These are phyloP conservation scores for Viridothelium virens DNA, from an alignment of 495 filamentous ascomycete species.

Conservation along the genomic window DNA sequence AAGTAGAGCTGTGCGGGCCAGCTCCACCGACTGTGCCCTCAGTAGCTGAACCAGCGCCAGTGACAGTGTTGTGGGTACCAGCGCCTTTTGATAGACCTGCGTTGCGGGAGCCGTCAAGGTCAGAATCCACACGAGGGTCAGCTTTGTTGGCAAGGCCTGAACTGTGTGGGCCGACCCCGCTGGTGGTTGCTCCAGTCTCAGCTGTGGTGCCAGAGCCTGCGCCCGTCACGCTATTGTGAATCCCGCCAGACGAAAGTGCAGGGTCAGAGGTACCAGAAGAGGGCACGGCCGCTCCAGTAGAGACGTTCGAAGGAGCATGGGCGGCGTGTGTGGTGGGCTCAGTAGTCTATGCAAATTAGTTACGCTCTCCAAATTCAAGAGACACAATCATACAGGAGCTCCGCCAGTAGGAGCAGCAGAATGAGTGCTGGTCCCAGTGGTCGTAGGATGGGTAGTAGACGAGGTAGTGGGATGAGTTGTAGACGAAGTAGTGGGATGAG, in stretches of 20 bases:
- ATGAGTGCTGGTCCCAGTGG: neutral
- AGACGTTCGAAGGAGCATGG: neutral
- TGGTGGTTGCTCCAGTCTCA: neutral
- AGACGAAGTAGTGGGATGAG: neutral
- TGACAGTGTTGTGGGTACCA: slow-evolving; percentile 4
- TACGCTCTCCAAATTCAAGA: neutral
- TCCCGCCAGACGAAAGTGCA: slow-evolving; percentile 3
- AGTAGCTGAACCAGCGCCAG: slow-evolving; percentile 1
- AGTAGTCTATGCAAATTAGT: neutral
- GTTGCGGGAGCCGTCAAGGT: neutral
- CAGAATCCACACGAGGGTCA: slow-evolving; percentile 1
- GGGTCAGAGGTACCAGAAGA: neutral
- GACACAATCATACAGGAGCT: neutral
- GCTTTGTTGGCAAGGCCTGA: neutral
- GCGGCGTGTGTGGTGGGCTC: neutral
- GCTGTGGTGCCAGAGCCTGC: neutral
- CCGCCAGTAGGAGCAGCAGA: neutral
- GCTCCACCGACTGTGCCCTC: slow-evolving; percentile 26
- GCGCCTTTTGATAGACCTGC: neutral
- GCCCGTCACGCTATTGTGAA: slow-evolving; percentile 1
- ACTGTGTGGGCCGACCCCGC: neutral
- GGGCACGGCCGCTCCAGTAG: neutral
- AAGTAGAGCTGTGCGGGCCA: slow-evolving; percentile 37
- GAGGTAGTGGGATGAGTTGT: neutral
- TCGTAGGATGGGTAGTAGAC: neutral